Base-by-base conservation (phyloP, 129 eudicot species). In the Heracleum sosnowskyi region DNA sequence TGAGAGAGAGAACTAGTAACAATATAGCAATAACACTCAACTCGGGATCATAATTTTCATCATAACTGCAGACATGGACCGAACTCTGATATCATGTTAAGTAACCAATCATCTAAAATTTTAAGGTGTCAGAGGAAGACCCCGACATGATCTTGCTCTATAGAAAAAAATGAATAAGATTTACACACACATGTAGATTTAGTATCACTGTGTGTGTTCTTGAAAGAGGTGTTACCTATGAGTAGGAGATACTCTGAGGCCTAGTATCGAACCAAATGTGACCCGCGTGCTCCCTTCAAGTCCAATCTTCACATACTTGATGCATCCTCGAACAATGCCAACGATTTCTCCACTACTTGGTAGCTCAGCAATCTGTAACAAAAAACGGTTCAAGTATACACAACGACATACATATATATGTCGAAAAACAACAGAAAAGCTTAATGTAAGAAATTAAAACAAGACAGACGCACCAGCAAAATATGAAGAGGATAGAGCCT, bases 241-340 rank as follows among this genome's bases (percentile, higher is more conserved):
- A 15, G 20, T 31, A 29, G 86, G 86, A 66, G 86, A 83, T 73
- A 83, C 80, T 57, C 86, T 79, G 36, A 83, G 86, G 80, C 86
- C 86, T 11, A 83, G 49, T 46, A 83, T 68, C 44, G 74, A 60
- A 57, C 81, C 86, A 18, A 83, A 39, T 63, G 70, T 76, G 26
- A 77, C 77, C 22, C 46, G 34, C 20, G 20, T 40, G 13, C 42
- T 55, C 45, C 44, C 64, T 36, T 36, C 28, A 79, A n/a, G 8
- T 39, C 86, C 83, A 79, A 46, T 41, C 73, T 47, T 57, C 31
- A 79, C 83, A 60, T 33, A 35, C 37, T 83, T 83, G 57, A 83
- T 83, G 76, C 86, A 83, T 37, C 86, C 86, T 40, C 80, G 77
- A 33, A 83, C 77, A 68, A 79, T 77, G 70, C 86, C 86, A 55